Evolutionary conservation across 306 rosid species (phyloP).

Genomic region (Corylus avellana): DNA sequence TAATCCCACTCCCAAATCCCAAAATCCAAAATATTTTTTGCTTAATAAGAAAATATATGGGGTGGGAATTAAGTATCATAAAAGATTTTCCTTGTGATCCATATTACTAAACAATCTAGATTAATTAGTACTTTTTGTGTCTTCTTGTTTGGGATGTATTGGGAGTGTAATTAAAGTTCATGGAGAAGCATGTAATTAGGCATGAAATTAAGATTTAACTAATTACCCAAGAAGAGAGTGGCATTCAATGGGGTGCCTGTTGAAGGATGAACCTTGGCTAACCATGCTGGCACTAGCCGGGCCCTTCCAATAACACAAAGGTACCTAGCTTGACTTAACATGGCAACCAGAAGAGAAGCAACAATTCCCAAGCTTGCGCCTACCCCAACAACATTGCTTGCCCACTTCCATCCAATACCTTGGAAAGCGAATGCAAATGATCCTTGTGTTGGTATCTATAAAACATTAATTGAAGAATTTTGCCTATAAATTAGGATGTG

Average conservation of each 20-base stretch:
- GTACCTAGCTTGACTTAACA: constrained; percentile 96
- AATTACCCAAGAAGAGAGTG: constrained; percentile 69
- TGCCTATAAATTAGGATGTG: constrained; percentile 9
- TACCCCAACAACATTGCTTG: constrained; percentile 77
- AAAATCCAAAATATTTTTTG: neutral
- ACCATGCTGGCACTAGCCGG: constrained; percentile 75
- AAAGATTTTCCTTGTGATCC: neutral
- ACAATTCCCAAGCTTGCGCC: constrained; percentile 78
- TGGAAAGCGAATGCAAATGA: constrained; percentile 73
- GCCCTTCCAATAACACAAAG: constrained; percentile 96
- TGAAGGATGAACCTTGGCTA: constrained; percentile 88
- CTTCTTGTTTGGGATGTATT: neutral
- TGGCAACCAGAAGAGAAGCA: constrained; percentile 87
- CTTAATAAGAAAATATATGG: neutral
- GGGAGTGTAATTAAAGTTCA: neutral
- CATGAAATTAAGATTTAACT: neutral
- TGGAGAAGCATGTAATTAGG: constrained; percentile 1
- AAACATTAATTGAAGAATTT: neutral
- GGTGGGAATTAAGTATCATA: neutral
- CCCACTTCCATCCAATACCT: constrained; percentile 84
- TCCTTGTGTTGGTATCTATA: constrained; percentile 59
- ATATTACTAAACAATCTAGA: neutral
- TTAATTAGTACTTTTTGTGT: neutral
- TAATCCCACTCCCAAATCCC: neutral
- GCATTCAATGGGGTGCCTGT: constrained; percentile 95